Base-by-base conservation (phyloP, 495 filamentous ascomycete genomes). In the Lophium mytilinum region DNA sequence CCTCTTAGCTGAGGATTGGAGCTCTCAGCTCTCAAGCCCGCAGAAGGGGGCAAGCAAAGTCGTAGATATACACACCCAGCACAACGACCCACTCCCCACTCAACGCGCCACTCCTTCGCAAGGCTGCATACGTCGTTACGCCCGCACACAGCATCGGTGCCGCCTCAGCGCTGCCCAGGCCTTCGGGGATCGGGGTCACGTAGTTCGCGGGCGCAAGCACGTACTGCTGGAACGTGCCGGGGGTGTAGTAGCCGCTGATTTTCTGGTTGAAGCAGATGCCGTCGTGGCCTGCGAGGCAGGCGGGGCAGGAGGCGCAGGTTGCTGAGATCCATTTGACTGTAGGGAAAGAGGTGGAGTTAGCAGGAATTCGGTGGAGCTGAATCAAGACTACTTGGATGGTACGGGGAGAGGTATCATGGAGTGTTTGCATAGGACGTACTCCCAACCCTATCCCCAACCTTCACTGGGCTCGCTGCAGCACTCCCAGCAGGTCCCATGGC, bases 221-320 rank as follows among this genome's bases (percentile, higher is more conserved):
- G 63, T 87, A 89, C 68, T 87, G 81, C 67, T 86, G 84, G 69
- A 89, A 88, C 21, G 84, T 89, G 35, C 85, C 84, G 0, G 83
- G 83, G 30, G 73, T 72, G 58, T 78, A 78, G 68, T 78, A 80
- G 19, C 76, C 65, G 9, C 59, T 63, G 14, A 68, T 48, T 62
- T 66, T 68, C 56, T 74, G 72, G 51, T 80, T 78, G 61, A 77
- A 76, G 72, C 82, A 85, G 33, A 77, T 57, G 1, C 74, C 83
- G 51, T 87, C 85, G 15, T 72, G 62, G n/a, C 80, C 79, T 8
- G 75, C 74, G 36, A 78, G 72, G 60, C 84, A 86, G 5, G 83
- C 63, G 1, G 70, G 17, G 21, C 82, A 84, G 61, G 69, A 73
- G 11, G 73, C 65, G 60, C 75, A 78, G 33, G 69, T 68, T 37